Evolutionary conservation across 2,329 filamentous ascomycete species (phyloP), one percentile per base, ranked within the genome.

Genomic region (Xylariaceae sp.): DNA sequence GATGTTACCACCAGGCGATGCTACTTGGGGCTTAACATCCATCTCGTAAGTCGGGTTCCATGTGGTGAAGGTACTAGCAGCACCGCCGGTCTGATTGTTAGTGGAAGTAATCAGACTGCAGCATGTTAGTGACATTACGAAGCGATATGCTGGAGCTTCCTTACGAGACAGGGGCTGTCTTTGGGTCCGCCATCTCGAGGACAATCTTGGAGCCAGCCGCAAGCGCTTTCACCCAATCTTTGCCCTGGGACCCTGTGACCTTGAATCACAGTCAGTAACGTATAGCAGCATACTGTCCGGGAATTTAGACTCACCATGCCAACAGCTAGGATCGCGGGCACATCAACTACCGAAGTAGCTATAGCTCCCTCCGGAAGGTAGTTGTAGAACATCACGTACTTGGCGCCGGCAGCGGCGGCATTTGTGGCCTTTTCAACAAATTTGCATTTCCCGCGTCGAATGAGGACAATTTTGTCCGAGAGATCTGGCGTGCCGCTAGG

Each of bases 1-100:
- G 43, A 85, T 83, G 47, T 74, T 73, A 45, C 80, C 80, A 34
- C 82, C 81, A 2, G 80, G 77, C 1, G 79, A 72, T n/a, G 75
- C 76, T 40, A 83, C 67, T 59, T 83, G 75, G 0, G 81, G 80
- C 66, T 81, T 82, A 45, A 79, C 67, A 43, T 78, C 75, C 58
- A 81, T 71, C 62, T 85, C 81, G 65, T 75, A 84, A 2, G 77
- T 81, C 2, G 83, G 83, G 7, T 82, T 82, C 82, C 81, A 86
- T 5, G 76, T 78, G 40, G 78, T 80, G 65, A 72, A 84, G 5
- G 67, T 68, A 61, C 76, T 81, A 32, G 79, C 64, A 43, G 74
- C 78, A 6, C 82, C 83, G 1, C 76, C 79, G 0, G 75, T 77
- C 0, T 60, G 47, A 1, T 65, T 68, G 67, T 81, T 81, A 47